Evolutionary conservation across 2,329 filamentous ascomycete species (phyloP).

Genomic region (Ascochyta lentis): DNA sequence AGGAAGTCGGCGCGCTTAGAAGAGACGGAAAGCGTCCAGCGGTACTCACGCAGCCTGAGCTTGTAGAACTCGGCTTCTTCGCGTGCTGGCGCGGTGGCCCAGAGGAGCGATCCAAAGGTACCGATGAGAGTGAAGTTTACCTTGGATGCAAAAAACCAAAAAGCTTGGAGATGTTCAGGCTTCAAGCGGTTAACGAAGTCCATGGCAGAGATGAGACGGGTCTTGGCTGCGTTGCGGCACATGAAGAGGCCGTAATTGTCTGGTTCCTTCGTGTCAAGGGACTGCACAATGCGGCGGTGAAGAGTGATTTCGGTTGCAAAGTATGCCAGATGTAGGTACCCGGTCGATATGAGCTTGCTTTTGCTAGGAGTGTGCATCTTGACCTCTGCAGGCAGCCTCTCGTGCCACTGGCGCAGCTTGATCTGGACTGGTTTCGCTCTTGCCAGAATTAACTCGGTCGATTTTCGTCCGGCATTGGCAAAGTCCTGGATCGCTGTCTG

Average conservation of each 20-base stretch:
- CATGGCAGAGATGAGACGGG: slow-evolving; percentile 92
- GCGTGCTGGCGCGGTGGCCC: slow-evolving; percentile 83
- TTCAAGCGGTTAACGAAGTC: slow-evolving; percentile 95
- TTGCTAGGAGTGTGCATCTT: slow-evolving; percentile 67
- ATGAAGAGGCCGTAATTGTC: slow-evolving; percentile 90
- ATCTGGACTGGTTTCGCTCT: slow-evolving; percentile 83
- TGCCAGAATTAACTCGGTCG: slow-evolving; percentile 74
- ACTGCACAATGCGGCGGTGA: slow-evolving; percentile 87
- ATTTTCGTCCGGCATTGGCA: slow-evolving; percentile 69
- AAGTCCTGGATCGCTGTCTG: slow-evolving; percentile 76
- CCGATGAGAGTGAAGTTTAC: slow-evolving; percentile 95
- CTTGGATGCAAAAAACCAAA: slow-evolving; percentile 90
- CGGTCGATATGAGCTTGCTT: slow-evolving; percentile 54
- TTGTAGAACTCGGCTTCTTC: slow-evolving; percentile 96
- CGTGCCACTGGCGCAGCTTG: slow-evolving; percentile 83
- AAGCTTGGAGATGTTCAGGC: slow-evolving; percentile 83
- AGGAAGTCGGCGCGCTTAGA: slow-evolving; percentile 69
- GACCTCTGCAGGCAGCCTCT: slow-evolving; percentile 66
- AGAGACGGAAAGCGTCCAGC: slow-evolving; percentile 91
- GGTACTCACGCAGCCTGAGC: slow-evolving; percentile 82
- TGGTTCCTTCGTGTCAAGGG: slow-evolving; percentile 63
- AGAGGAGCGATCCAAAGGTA: slow-evolving; percentile 88
- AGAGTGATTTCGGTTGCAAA: slow-evolving; percentile 94
- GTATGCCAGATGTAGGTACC: slow-evolving; percentile 86
- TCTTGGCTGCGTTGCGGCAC: slow-evolving; percentile 91